Conservation (phyloP, 164 flowering plant species). For the Magnolia officinalis region DNA sequence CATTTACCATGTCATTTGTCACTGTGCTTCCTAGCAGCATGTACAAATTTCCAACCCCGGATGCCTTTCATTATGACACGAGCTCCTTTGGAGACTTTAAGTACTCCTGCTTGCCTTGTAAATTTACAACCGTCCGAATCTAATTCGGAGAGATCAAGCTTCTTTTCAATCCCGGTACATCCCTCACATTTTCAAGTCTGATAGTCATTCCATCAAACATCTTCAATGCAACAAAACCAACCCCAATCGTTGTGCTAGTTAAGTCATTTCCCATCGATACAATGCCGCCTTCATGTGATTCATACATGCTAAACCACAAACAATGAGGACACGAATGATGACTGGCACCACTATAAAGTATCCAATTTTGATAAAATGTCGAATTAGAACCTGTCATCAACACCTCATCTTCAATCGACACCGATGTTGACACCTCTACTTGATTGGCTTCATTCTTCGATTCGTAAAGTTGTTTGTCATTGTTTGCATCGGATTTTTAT, state of each 20-base stretch:
- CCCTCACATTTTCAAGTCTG: constrained; percentile 23
- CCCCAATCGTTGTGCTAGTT: background rate
- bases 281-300: background rate
- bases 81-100: too few species aligned
- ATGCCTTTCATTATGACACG: too few species aligned
- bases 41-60: too few species aligned
- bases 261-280: background rate
- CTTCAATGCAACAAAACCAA: background rate
- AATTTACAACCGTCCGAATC: too few species aligned
- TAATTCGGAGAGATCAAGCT: too few species aligned
- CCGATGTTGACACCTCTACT: background rate
- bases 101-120: too few species aligned
- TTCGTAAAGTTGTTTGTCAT: too few species aligned
- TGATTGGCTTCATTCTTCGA: too few species aligned
- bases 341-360: background rate
- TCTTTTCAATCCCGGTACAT: too few species aligned
- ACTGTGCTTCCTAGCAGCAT: too few species aligned
- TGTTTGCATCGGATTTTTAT: too few species aligned
- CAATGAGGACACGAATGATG: background rate
- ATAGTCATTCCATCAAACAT: background rate
- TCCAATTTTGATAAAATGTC: background rate
- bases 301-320: background rate
- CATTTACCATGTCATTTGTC: too few species aligned
- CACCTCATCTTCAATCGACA: background rate
- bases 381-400: background rate